These are phyloP conservation scores for Butyriboletus loyo DNA, from an alignment of 768 basidiomycete genomes.

Conservation along the genomic window DNA sequence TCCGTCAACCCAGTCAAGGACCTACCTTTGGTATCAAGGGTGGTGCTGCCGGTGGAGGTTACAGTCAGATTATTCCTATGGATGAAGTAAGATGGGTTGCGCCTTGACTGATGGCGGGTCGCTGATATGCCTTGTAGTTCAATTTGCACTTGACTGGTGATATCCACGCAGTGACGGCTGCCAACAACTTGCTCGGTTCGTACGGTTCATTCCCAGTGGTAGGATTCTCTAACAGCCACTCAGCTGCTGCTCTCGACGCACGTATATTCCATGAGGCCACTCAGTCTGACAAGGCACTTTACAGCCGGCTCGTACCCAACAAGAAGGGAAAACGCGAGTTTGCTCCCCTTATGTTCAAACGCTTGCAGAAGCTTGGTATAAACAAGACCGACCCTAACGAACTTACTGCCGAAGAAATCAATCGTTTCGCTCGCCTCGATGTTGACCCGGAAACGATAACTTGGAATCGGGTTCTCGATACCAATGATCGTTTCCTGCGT, in stretches of 20 bases:
- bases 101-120: not conserved
- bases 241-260: conserved; percentile 94
- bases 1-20: conserved; percentile 97
- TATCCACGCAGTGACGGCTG: conserved; percentile 96
- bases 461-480: conserved; percentile 97
- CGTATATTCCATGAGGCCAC: conserved; percentile 98
- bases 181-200: conserved; percentile 90
- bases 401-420: conserved; percentile 89
- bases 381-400: conserved; percentile 90
- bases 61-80: conserved; percentile 99
- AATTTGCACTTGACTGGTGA: conserved; percentile 96
- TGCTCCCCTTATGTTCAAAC: conserved; percentile 93
- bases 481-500: conserved; percentile 95
- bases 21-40: conserved; percentile 99
- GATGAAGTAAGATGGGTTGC: conserved; percentile 62
- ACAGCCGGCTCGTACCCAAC: conserved; percentile 84
- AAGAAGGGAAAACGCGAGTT: conserved; percentile 96
- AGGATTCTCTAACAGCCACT: conserved; percentile 1
- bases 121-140: conserved; percentile 51
- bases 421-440: conserved; percentile 86
- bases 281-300: conserved; percentile 92
- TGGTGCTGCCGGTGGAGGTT: conserved; percentile 96
- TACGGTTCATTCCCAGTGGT: not conserved
- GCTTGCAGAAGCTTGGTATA: conserved; percentile 92
- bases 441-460: conserved; percentile 90